Evolutionary conservation across 352 stramenopile genomes (phyloP).

Genomic region (Globisporangium rhizosaccharum): DNA sequence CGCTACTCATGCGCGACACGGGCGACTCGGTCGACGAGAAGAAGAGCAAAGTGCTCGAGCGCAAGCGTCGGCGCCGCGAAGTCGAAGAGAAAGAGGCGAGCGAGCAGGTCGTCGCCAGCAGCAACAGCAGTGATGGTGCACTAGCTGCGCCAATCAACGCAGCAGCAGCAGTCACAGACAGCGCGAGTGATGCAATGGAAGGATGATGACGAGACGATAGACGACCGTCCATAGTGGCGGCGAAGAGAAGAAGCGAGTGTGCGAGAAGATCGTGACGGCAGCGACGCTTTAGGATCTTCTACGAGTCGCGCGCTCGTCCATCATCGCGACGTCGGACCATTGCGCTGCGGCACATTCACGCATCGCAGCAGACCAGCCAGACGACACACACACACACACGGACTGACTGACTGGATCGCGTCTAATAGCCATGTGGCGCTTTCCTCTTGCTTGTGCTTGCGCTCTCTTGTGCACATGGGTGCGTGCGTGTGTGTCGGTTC

Average conservation of each 20-base stretch:
- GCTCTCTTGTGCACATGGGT: too few relatives aligned
- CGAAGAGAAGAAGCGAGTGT: not conserved
- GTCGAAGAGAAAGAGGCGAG: slow-evolving; percentile 8
- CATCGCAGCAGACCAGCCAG: not conserved
- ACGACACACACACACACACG: too few relatives aligned
- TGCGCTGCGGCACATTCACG: not conserved
- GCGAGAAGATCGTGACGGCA: not conserved
- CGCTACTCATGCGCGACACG: slow-evolving; percentile 62
- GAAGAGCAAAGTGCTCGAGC: slow-evolving; percentile 64
- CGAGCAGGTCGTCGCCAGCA: not conserved
- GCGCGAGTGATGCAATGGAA: too few relatives aligned
- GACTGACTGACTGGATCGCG: too few relatives aligned
- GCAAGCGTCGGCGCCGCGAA: slow-evolving; percentile 55
- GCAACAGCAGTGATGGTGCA: not conserved
- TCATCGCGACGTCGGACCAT: not conserved
- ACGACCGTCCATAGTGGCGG: not conserved
- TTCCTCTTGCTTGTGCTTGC: not conserved
- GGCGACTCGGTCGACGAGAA: slow-evolving; percentile 77
- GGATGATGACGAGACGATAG: too few relatives aligned
- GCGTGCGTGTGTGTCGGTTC: not conserved
- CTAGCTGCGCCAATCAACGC: not conserved
- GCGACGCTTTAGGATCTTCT: not conserved
- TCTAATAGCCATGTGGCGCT: too few relatives aligned
- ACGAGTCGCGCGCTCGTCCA: not conserved
- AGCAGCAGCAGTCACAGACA: not conserved